These are phyloP conservation scores for Syncephalastrum contaminatum DNA, from an alignment of 371 early-diverging fungal species.

Conservation along the genomic window DNA sequence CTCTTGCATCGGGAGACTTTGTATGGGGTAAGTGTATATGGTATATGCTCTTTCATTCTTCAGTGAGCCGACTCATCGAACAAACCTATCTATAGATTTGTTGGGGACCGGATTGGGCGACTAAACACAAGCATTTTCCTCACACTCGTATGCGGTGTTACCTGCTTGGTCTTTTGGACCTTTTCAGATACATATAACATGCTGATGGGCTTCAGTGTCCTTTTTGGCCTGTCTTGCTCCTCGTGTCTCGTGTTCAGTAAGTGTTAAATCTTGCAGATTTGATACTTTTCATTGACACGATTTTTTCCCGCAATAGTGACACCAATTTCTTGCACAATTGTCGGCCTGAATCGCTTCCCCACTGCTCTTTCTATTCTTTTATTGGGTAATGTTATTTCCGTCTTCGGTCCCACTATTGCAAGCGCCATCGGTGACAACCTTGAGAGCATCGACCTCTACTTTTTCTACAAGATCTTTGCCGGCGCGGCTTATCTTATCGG, in stretches of 20 bases:
- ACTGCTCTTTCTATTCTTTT: conserved; percentile 34
- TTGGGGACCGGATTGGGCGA: conserved; percentile 12
- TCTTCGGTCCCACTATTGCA: conserved; percentile 36
- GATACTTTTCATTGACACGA: conserved; percentile 84
- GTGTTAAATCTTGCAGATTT: too few species aligned
- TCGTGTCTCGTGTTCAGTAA: too few species aligned
- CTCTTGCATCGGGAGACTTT: conserved; percentile 15
- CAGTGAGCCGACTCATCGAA: neutral
- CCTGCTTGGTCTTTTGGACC: conserved; percentile 21
- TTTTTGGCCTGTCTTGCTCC: conserved; percentile 14
- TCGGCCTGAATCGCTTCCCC: conserved; percentile 38
- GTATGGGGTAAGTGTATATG: conserved; percentile 11
- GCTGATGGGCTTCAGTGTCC: conserved; percentile 19
- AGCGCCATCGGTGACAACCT: conserved; percentile 23
- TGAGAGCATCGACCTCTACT: conserved; percentile 11
- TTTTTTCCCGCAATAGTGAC: conserved; percentile 85
- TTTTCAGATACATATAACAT: conserved; percentile 24
- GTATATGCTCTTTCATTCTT: neutral
- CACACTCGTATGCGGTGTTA: conserved; percentile 1
- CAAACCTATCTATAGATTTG: conserved; percentile 5
- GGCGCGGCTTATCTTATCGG: conserved; percentile 24
- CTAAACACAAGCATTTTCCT: conserved; percentile 11
- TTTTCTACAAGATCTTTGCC: conserved; percentile 34
- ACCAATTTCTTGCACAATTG: conserved; percentile 28
- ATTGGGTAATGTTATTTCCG: conserved; percentile 25